Base-by-base conservation (phyloP, 2,329 filamentous ascomycete species). In the Hortaea werneckii region DNA sequence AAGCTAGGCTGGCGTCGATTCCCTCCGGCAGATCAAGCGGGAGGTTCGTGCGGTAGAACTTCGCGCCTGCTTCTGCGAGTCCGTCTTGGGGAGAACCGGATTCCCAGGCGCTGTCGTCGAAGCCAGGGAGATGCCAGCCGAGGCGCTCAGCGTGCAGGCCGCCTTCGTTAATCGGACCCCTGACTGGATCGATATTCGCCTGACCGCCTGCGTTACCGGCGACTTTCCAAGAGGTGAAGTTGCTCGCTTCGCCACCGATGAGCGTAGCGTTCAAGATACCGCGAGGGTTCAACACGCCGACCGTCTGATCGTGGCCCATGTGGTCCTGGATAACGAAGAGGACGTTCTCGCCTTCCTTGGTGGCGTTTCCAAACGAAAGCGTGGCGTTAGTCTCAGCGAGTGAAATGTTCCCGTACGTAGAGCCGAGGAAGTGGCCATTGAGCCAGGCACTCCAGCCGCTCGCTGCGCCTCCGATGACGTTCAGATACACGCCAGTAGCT, bases 371-470 rank as follows among this genome's bases (percentile, higher is more conserved):
- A 56, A 81, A 79, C 0, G 72, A 70, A 12, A 80, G 66, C 0
- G 69, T 67, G 4, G 64, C 54, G 2, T 64, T 66, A 3, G 66
- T 63, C 3, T 60, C 54, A 1, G 62, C 61, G 3, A 63, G 46
- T 3, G 68, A 68, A 1, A 70, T 69, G 43, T 68, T 66, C 0
- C 78, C 78, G 5, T 77, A 65, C 58, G 69, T 74, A 0, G 77
- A 79, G 27, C 75, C 76, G 5, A 81, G 58, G 57, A 75, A 76
- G 5, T 69, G 57, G 6, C 73, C 73, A 58, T 81, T 81, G 0
- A 81, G 60, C 70, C 73, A 80, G 27, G 71, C 75, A 4, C 70
- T 76, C 63, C 71, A 79, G n/a, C 76, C 77, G 48, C 76, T 78
- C 2, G 75, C 75, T 26, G 66, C 63, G 26, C 77, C 77, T 20